These are phyloP conservation scores for Pelargonium cotyledonis DNA, from an alignment of 441 rosid genomes.

Conservation along the genomic window DNA sequence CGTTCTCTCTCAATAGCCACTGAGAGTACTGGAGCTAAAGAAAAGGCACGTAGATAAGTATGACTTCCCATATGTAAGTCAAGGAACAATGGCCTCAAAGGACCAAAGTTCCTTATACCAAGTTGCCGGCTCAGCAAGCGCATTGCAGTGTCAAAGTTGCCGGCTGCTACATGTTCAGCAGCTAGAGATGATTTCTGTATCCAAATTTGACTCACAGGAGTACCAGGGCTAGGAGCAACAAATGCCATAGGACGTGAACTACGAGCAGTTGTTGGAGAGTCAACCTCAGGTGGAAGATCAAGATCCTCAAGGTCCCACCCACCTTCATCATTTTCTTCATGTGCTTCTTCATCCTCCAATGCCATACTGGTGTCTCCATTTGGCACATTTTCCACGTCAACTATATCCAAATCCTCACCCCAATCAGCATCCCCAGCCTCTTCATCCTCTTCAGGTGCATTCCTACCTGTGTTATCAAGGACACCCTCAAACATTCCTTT, in stretches of 20 bases:
- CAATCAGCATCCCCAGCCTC: conserved; percentile 61
- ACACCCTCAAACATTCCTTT: conserved; percentile 81
- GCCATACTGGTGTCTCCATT: conserved; percentile 45
- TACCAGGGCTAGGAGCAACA: conserved; percentile 66
- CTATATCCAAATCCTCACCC: conserved; percentile 68
- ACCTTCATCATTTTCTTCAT: conserved; percentile 51
- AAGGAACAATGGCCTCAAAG: conserved; percentile 57
- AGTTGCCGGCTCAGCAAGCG: conserved; percentile 73
- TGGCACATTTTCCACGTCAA: conserved; percentile 47
- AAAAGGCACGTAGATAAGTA: conserved; percentile 49
- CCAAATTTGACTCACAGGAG: conserved; percentile 80
- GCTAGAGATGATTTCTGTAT: conserved; percentile 71
- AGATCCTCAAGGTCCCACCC: conserved; percentile 88
- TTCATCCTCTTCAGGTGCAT: conserved; percentile 49
- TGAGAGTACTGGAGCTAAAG: conserved; percentile 62
- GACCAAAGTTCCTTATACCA: conserved; percentile 60
- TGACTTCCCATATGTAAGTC: conserved; percentile 71
- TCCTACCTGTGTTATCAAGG: conserved; percentile 44
- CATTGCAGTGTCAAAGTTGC: conserved; percentile 86
- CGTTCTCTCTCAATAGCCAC: conserved; percentile 75
- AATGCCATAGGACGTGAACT: conserved; percentile 45
- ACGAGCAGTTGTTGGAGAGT: conserved; percentile 53
- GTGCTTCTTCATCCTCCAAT: conserved; percentile 55
- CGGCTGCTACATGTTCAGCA: conserved; percentile 81
- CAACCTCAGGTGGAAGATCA: conserved; percentile 69